phyloP scores from a whole-genome alignment of 176 grass and related monocot species.

The Oryza brachyantha region DNA sequence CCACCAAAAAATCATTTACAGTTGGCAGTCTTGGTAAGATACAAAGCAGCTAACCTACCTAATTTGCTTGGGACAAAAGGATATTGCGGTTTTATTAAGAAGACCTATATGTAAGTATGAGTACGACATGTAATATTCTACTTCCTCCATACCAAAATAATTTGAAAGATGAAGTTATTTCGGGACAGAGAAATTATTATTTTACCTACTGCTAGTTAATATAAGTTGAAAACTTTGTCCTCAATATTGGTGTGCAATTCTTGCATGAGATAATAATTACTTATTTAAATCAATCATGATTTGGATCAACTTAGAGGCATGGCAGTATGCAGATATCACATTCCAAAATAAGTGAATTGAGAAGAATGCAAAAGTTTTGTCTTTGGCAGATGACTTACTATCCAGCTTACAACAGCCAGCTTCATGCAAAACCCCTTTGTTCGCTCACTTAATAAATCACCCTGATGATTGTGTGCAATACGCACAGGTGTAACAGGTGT shows the following conservation, averaged over 20 bases:
- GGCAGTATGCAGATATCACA: not conserved
- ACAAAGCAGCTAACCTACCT: not conserved
- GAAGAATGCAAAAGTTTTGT: constrained; percentile 11
- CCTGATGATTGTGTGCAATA: constrained; percentile 15
- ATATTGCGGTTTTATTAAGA: too few relatives aligned
- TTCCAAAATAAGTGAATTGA: constrained; percentile 24
- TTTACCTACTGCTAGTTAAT: not conserved
- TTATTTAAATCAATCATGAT: not conserved
- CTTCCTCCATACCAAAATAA: too few relatives aligned
- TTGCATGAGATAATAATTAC: not conserved
- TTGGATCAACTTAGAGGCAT: not conserved
- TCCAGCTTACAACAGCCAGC: constrained; percentile 75
- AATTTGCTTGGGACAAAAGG: not conserved
- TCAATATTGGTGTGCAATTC: not conserved
- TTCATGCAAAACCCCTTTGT: constrained; percentile 57
- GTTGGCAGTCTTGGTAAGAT: not conserved
- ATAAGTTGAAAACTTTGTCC: not conserved
- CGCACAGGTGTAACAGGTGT: constrained; percentile 4
- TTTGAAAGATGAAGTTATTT: too few relatives aligned
- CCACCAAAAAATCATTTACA: not conserved
- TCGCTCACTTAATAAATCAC: constrained; percentile 30
- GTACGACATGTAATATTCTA: not conserved
- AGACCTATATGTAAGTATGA: not conserved
- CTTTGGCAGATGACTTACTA: constrained; percentile 45
- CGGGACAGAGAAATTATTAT: too few relatives aligned